Conservation (phyloP, 345 rosid genomes). For the Pseudoturritis turrita region DNA sequence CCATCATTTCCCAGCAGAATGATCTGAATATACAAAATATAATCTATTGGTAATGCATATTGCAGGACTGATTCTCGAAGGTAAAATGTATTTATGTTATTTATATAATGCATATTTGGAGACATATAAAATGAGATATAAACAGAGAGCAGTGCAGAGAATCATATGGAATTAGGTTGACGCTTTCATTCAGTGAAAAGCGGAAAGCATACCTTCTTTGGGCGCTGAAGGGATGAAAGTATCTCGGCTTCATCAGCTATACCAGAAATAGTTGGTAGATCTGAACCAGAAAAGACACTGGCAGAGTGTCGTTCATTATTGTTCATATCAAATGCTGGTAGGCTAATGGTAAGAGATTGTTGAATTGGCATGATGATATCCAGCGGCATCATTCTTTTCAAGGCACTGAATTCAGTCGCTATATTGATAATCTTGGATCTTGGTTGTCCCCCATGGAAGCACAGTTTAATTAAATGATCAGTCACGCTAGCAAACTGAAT, state of each 20-base stretch:
- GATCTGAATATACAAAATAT: slow-evolving; percentile 46
- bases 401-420: slow-evolving; percentile 91
- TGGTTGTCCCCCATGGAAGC: slow-evolving; percentile 87
- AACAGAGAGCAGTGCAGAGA: not conserved
- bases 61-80: not conserved
- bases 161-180: not conserved
- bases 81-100: not conserved
- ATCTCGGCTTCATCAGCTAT: slow-evolving; percentile 96
- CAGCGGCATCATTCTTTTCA: slow-evolving; percentile 96
- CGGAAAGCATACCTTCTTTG: slow-evolving; percentile 61
- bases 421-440: slow-evolving; percentile 76
- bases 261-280: slow-evolving; percentile 84
- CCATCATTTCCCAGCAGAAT: slow-evolving; percentile 94
- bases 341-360: slow-evolving; percentile 85
- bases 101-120: not conserved
- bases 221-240: slow-evolving; percentile 94
- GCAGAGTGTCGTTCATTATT: slow-evolving; percentile 45
- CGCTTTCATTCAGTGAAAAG: not conserved
- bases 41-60: not conserved
- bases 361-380: slow-evolving; percentile 91
- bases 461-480: slow-evolving; percentile 86
- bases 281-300: slow-evolving; percentile 65
- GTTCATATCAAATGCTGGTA: slow-evolving; percentile 56
- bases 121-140: not conserved
- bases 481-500: slow-evolving; percentile 79